Conservation (phyloP, 2,329 filamentous ascomycete species). For the Penicillium verrucosum region DNA sequence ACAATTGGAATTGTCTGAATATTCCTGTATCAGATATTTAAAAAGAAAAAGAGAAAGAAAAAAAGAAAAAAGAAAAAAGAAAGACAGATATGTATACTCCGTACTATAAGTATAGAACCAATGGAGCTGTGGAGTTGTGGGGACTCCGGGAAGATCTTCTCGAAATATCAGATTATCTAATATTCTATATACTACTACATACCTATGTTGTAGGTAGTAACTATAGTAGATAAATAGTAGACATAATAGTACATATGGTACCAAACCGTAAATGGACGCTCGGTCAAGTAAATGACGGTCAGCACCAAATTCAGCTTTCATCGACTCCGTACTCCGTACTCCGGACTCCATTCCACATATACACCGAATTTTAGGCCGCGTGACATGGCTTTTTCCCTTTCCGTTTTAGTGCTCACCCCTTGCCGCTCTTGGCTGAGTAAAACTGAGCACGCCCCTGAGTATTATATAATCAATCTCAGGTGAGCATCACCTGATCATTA, state of each 20-base stretch:
- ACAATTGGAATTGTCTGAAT: background rate
- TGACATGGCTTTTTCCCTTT: no score
- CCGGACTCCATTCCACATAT: background rate
- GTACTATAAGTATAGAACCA: background rate
- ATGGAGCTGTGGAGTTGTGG: background rate
- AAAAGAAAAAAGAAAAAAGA: background rate
- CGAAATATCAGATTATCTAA: background rate
- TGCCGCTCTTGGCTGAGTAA: no score
- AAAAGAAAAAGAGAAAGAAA: background rate
- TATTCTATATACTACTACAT: background rate
- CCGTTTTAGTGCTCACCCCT: no score
- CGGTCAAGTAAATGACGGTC: constrained; percentile 8
- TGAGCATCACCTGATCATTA: no score
- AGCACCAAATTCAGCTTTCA: constrained; percentile 6
- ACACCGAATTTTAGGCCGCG: no score
- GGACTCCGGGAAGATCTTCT: constrained; percentile 11
- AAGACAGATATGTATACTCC: background rate
- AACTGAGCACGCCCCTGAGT: no score
- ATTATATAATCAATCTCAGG: no score
- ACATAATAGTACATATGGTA: no score
- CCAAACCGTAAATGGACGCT: constrained; percentile 13
- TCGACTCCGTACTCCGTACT: background rate
- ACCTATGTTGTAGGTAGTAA: no score
- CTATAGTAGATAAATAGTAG: no score
- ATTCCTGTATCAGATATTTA: background rate